phyloP scores from a whole-genome alignment of 345 rosid species.

The Citrus hindsii region DNA sequence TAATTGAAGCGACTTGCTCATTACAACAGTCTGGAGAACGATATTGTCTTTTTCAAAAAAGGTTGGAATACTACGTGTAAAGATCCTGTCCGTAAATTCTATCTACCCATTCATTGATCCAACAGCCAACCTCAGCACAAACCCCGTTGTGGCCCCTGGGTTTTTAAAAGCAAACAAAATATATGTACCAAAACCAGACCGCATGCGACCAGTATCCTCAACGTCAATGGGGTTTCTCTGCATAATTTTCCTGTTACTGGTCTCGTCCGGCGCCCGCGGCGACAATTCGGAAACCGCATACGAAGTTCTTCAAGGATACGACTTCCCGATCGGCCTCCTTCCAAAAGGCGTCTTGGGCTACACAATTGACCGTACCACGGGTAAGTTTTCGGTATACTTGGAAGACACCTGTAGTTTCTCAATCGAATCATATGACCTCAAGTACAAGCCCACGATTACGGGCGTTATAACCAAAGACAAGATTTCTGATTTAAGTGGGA shows the following conservation, averaged over 20 bases:
- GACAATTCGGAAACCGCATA: slow-evolving; percentile 16
- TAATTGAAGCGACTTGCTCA: too few species aligned
- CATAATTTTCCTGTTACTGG: slow-evolving; percentile 15
- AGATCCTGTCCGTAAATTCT: too few species aligned
- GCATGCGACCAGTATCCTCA: neutral
- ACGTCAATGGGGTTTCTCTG: slow-evolving; percentile 13
- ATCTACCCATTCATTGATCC: too few species aligned
- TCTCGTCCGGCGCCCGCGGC: slow-evolving; percentile 3
- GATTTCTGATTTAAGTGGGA: slow-evolving; percentile 36
- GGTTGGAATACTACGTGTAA: too few species aligned
- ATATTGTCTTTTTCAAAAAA: too few species aligned
- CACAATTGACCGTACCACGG: slow-evolving; percentile 34
- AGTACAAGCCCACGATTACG: slow-evolving; percentile 35
- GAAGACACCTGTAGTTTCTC: slow-evolving; percentile 36
- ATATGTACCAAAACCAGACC: neutral
- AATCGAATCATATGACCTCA: slow-evolving; percentile 41
- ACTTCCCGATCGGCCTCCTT: slow-evolving; percentile 40
- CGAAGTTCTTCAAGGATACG: slow-evolving; percentile 29
- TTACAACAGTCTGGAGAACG: too few species aligned
- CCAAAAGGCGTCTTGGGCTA: slow-evolving; percentile 36
- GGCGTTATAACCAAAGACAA: slow-evolving; percentile 34
- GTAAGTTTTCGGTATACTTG: slow-evolving; percentile 30
- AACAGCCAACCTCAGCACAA: too few species aligned
- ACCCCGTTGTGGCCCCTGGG: too few species aligned
- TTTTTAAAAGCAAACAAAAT: neutral